Base-by-base conservation (phyloP, 2,329 filamentous ascomycete genomes). In the Colletotrichum limetticola region DNA sequence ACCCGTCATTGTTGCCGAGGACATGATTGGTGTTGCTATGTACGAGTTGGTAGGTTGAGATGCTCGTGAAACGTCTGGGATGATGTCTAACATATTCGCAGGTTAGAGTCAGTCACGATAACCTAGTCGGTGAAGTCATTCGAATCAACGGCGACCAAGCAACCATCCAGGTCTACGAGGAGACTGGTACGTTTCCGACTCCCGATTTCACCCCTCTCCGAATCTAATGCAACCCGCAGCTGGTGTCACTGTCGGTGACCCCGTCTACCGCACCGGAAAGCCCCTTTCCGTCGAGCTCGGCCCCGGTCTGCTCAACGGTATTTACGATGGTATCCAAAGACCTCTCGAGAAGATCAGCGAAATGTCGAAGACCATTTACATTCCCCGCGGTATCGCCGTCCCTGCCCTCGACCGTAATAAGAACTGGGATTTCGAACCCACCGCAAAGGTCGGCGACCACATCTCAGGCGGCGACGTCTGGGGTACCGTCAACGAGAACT, bases 21-120 rank as follows among this genome's bases (percentile, higher is more conserved):
- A 98, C 85, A 98, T 99, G 95, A 95, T 96, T 82, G 97, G 97
- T 84, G 97, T 97, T 90, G 95, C 97, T 84, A 99, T 99, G 97
- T 98, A 98, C 91, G 97, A 99, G 87, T 89, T 99, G 87, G 95
- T 95, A 88, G 78, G 91, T 83, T 61, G 30, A 16, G 32, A 22
- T 11, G 55, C 9, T 30, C 26, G 28, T 32, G 55, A 28, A 46
- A 16, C 30, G 30, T 4, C 30, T 62, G 26, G 26, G 35, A 55
- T 6, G 12, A 12, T 52, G 22, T 71, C 66, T 76, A n/a, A 74
- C 56, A 37, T 24, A 14, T 7, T 42, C 14, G 59, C 79, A 96
- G 94, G 95, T 97, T 83, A 93, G 90, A 87, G 96, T 99, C 79
- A 95, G 97, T 79, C 91, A 98, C 82, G 95, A 98, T 81, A 91